These are phyloP conservation scores for Pichia occidentalis DNA, from an alignment of 805 yeast species.

Conservation along the genomic window DNA sequence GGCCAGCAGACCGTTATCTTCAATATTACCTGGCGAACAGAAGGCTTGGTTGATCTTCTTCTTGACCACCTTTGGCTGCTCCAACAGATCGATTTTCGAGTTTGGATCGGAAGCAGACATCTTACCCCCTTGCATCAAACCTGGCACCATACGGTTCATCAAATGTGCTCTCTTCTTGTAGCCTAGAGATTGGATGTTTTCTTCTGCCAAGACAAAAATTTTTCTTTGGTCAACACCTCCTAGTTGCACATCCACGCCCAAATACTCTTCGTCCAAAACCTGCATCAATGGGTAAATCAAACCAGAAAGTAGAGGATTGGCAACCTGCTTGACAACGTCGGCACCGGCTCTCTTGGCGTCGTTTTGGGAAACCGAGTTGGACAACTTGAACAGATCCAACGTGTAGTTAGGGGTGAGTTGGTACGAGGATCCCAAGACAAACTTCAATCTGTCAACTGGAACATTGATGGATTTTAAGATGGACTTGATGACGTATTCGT, in stretches of 20 bases:
- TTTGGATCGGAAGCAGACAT: slow-evolving; percentile 99
- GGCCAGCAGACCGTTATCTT: slow-evolving; percentile 84
- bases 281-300: slow-evolving; percentile 98
- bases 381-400: slow-evolving; percentile 79
- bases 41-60: slow-evolving; percentile 90
- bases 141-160: slow-evolving; percentile 99
- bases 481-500: slow-evolving; percentile 76
- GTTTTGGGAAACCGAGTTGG: slow-evolving; percentile 83
- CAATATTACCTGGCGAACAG: slow-evolving; percentile 92
- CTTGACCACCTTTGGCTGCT: slow-evolving; percentile 78
- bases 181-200: slow-evolving; percentile 76
- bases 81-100: slow-evolving; percentile 90
- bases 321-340: slow-evolving; percentile 96
- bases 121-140: slow-evolving; percentile 93
- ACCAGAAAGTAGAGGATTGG: slow-evolving; percentile 88
- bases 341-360: slow-evolving; percentile 99
- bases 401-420: slow-evolving; percentile 75
- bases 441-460: slow-evolving; percentile 81
- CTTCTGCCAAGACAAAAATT: slow-evolving; percentile 95
- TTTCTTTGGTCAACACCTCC: slow-evolving; percentile 99
- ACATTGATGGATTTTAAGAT: slow-evolving; percentile 82
- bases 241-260: slow-evolving; percentile 87
- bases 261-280: slow-evolving; percentile 90
- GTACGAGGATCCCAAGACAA: slow-evolving; percentile 85
- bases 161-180: slow-evolving; percentile 97